Conservation (phyloP, 2,329 filamentous ascomycete genomes). For the Sordariomycetes sp. region DNA sequence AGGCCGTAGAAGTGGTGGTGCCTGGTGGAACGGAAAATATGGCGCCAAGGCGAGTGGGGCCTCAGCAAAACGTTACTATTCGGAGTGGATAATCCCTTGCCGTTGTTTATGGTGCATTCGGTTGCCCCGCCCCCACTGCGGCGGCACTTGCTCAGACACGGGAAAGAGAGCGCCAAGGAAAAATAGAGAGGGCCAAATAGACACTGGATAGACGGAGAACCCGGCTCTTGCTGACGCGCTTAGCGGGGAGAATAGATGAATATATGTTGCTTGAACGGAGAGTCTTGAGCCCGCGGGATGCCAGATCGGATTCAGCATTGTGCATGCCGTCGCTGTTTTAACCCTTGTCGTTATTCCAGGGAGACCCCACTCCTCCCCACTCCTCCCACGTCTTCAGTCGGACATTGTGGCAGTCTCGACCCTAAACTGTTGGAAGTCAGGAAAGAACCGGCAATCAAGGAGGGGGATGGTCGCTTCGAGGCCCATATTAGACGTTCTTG, state of each 20-base stretch:
- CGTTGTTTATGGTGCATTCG: neutral
- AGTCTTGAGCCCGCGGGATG: no score
- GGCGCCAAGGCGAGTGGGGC: neutral
- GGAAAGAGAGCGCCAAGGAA: neutral
- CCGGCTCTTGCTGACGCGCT: no score
- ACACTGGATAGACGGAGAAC: neutral
- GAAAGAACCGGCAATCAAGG: neutral
- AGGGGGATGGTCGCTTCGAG: neutral
- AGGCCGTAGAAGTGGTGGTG: neutral
- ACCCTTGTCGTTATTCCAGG: neutral
- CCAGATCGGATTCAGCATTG: neutral
- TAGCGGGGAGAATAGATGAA: no score
- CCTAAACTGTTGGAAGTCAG: neutral
- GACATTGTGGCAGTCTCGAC: neutral
- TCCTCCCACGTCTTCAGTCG: neutral
- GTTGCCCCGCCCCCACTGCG: neutral
- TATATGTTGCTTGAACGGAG: no score
- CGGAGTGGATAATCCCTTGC: neutral
- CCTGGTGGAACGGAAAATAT: neutral
- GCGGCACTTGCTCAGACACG: neutral
- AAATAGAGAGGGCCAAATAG: neutral
- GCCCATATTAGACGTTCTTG: neutral
- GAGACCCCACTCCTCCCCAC: neutral
- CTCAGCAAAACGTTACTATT: neutral
- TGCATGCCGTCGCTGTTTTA: neutral